Percentiles rank a stretch among this genome's conserved stretches.
phyloP scores from a whole-genome alignment of 139 green algal genomes.

The Chlamydomonas schloesseri region DNA sequence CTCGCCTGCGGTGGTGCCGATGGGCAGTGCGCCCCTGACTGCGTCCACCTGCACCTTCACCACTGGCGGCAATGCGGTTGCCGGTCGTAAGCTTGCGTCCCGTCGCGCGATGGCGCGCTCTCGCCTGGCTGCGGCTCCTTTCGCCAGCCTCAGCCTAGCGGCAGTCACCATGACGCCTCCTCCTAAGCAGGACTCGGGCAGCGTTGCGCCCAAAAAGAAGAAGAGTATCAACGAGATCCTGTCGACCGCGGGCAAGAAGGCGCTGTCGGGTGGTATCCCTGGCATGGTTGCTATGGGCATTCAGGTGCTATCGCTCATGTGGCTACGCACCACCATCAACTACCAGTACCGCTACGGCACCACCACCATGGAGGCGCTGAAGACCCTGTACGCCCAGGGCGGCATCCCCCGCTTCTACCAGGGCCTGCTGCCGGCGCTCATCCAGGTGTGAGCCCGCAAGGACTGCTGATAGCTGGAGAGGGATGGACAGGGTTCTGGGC shows the following conservation, averaged over 20 bases:
- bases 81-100: neutral
- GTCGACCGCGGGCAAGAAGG: slow-evolving; percentile 52
- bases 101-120: slow-evolving; percentile 14
- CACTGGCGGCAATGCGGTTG: slow-evolving; percentile 12
- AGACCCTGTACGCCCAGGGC: slow-evolving; percentile 87
- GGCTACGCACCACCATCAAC: slow-evolving; percentile 93
- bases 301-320: slow-evolving; percentile 90
- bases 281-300: slow-evolving; percentile 87
- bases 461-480: too few species aligned
- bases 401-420: slow-evolving; percentile 94
- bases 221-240: slow-evolving; percentile 45
- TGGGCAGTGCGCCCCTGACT: neutral
- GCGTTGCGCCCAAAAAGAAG: slow-evolving; percentile 51
- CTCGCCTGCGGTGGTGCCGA: neutral
- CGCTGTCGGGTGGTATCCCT: slow-evolving; percentile 86
- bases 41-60: slow-evolving; percentile 13
- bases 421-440: slow-evolving; percentile 84
- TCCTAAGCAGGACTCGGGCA: neutral
- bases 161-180: neutral
- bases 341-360: slow-evolving; percentile 90
- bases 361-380: slow-evolving; percentile 72
- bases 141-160: slow-evolving; percentile 46
- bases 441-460: slow-evolving; percentile 65
- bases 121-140: slow-evolving; percentile 23
- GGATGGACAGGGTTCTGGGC: too few species aligned